A percentile compares a stretch with the other conserved stretches of the same genome.
These are phyloP conservation scores for Alliaria petiolata DNA, from an alignment of 345 rosid species.

Conservation along the genomic window DNA sequence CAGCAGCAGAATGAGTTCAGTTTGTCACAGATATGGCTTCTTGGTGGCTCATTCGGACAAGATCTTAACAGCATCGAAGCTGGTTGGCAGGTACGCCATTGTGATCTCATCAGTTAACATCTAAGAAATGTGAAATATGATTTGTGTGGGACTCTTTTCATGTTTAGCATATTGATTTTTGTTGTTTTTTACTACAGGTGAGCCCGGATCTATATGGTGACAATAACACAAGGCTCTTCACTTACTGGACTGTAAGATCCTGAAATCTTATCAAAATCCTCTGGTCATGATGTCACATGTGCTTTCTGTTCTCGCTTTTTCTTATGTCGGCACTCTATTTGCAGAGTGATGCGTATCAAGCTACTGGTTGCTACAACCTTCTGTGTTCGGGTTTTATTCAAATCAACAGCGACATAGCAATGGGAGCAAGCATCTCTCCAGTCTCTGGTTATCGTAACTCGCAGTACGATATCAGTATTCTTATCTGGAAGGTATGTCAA, in stretches of 20 bases:
- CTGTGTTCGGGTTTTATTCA: slow-evolving; percentile 97
- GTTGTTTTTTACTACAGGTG: slow-evolving; percentile 12
- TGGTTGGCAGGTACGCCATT: slow-evolving; percentile 83
- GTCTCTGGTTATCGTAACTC: slow-evolving; percentile 77
- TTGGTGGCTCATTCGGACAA: slow-evolving; percentile 97
- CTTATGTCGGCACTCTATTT: neutral
- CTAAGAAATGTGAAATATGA: slow-evolving; percentile 1
- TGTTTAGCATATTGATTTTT: slow-evolving; percentile 4
- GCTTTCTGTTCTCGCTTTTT: neutral
- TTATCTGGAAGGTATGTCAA: slow-evolving; percentile 84
- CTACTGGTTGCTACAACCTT: slow-evolving; percentile 96
- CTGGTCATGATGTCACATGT: neutral
- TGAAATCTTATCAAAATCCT: neutral
- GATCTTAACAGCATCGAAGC: slow-evolving; percentile 99
- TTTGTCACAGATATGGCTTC: slow-evolving; percentile 93
- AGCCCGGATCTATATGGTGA: slow-evolving; percentile 96
- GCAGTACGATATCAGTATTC: slow-evolving; percentile 95
- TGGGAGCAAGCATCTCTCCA: slow-evolving; percentile 98
- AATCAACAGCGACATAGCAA: slow-evolving; percentile 86
- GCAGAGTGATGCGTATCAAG: slow-evolving; percentile 99
- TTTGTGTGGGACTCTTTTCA: slow-evolving; percentile 6
- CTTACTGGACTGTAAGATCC: slow-evolving; percentile 97
- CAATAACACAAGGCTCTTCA: slow-evolving; percentile 97
- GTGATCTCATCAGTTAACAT: neutral
- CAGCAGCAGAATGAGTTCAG: slow-evolving; percentile 96